Conservation (phyloP, 257 asterid species). For the Gentiana macrophylla region DNA sequence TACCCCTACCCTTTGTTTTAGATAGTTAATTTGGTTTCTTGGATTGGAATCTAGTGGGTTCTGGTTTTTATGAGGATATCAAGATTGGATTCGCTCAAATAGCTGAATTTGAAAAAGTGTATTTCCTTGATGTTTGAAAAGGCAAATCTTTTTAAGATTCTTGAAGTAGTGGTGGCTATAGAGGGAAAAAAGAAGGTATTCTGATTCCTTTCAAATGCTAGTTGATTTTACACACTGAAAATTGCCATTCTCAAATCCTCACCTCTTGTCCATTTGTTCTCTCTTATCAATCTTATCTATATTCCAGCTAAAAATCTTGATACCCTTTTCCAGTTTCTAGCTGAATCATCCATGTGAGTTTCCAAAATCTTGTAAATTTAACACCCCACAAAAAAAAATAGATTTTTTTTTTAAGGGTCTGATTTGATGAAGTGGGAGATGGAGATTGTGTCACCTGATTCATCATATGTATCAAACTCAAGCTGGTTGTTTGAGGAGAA, state of each 20-base stretch:
- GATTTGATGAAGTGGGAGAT: constrained; percentile 40
- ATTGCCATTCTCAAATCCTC: constrained; percentile 38
- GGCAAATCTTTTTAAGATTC: constrained; percentile 56
- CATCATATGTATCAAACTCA: constrained; percentile 35
- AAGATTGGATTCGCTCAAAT: constrained; percentile 7
- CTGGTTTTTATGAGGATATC: constrained; percentile 29
- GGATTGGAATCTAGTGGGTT: constrained; percentile 9
- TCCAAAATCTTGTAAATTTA: too few species aligned
- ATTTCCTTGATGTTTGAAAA: constrained; percentile 33
- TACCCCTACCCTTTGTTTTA: too few species aligned
- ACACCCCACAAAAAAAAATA: too few species aligned
- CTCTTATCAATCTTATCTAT: too few species aligned
- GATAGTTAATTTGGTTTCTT: too few species aligned
- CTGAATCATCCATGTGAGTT: neutral
- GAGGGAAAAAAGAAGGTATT: constrained; percentile 33
- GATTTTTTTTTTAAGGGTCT: too few species aligned
- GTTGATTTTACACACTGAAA: constrained; percentile 45
- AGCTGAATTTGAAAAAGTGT: constrained; percentile 14
- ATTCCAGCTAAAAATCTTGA: too few species aligned
- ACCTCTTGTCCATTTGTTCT: neutral
- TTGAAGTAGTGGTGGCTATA: constrained; percentile 37
- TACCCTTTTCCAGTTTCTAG: neutral
- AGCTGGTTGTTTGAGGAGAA: constrained; percentile 54
- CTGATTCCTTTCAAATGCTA: constrained; percentile 61
- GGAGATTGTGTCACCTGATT: constrained; percentile 75